Evolutionary conservation across 2,329 filamentous ascomycete species (phyloP), one percentile per base, ranked within the genome.

Genomic region (Paecilomyces fulvus): DNA sequence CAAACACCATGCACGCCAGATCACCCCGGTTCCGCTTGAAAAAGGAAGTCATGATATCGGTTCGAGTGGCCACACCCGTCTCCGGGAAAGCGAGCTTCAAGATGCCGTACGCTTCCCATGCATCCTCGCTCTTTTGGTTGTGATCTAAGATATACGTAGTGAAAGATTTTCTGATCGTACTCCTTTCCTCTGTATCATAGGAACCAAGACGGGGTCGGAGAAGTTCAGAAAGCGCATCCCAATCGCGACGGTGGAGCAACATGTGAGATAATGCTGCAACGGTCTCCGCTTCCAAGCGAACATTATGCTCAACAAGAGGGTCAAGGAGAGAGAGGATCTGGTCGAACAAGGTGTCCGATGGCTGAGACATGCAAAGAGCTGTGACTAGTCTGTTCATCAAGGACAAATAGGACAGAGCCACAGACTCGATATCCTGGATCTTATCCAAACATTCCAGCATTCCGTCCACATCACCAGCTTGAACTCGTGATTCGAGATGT

Each of bases 1-100:
- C 89, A 72, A 99, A 96, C 31, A 95, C 85, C 59, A 91, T 81
- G 51, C 84, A 85, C 2, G 89, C 92, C 81, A 96, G 91, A 65
- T 97, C 92, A 11, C 89, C 80, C 10, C 91, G 84, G 28, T 83
- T 80, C 43, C 90, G 86, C 7, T 80, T 75, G 67, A 95, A 95
- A 73, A 97, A 96, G 21, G 82, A 79, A 21, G 86, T 80, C 89
- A 99, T 95, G 49, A 96, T 78, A 25, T 79, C 73, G 12, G 86
- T 84, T 9, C 92, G 87, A 52, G 82, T 78, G 2, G 79, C 76
- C 5, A 84, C 78, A n/a, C 83, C 78, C 0, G 86, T 86, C 72
- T 79, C 88, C 67, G 79, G 75, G 60, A 86, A 85, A 9, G 80
- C 75, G n/a, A 79, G 68, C 31, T 77, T 77, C 46, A 84, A 64